Conservation (phyloP, 140 eudicot genomes). For the Erigeron philadelphicus region DNA sequence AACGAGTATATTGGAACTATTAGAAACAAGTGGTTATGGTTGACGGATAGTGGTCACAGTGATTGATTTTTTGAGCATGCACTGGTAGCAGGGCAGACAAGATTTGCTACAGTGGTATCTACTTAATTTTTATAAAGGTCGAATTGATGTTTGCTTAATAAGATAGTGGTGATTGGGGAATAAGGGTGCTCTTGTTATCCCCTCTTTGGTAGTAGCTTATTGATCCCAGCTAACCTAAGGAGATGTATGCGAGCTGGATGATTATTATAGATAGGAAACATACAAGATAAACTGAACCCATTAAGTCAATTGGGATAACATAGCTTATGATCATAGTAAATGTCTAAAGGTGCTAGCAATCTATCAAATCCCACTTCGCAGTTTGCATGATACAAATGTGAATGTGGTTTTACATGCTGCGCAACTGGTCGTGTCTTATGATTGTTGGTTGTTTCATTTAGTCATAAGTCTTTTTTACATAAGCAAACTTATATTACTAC, state of each 20-base stretch:
- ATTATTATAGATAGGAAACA: neutral
- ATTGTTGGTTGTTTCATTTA: neutral
- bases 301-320: conserved; percentile 2
- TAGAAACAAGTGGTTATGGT: neutral
- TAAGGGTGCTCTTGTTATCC: neutral
- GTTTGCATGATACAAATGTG: conserved; percentile 1
- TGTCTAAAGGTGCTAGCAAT: conserved; percentile 3
- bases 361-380: neutral
- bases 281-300: neutral
- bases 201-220: neutral
- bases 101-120: conserved; percentile 7
- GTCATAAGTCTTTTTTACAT: conserved; percentile 16
- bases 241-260: conserved; percentile 7
- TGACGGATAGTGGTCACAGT: neutral
- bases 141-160: conserved; percentile 7
- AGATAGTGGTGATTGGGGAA: conserved; percentile 5
- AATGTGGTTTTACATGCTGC: conserved; percentile 10
- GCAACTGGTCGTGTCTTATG: conserved; percentile 15
- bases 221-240: conserved; percentile 15
- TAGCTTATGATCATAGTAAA: conserved; percentile 17
- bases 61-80: neutral
- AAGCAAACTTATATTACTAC: conserved; percentile 13
- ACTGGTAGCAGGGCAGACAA: conserved; percentile 12
- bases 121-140: conserved; percentile 6
- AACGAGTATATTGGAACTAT: neutral